Evolutionary conservation across 768 basidiomycete species (phyloP), one percentile per base, ranked within the genome.

Genomic region (Rhodosporidiobolus sp.): DNA sequence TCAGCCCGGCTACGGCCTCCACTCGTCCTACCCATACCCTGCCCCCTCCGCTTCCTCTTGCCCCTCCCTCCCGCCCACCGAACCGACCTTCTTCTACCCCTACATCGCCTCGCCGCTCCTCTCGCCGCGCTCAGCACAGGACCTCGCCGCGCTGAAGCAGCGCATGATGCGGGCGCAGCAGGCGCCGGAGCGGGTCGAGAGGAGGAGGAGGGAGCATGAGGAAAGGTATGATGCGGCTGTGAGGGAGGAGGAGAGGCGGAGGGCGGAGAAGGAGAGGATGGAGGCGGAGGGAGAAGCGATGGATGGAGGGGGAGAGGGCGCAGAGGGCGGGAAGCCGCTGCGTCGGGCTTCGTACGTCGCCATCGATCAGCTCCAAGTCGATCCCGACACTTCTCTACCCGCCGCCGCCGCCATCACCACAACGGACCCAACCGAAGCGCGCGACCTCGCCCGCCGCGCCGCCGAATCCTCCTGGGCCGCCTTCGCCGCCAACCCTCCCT

Each of bases 1-100:
- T 38, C 57, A 35, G 3, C 34, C 35, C 35, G 7, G 4, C 56
- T 43, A n/a, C n/a, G n/a, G 17, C 4, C 48, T 11, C 14, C 24
- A 32, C 14, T 34, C 26, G 16, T 52, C 50, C 34, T 22, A 34
- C 61, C 20, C 62, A 2, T 7, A 26, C 48, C 10, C 60, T 1
- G 5, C 19, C 50, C 20, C 30, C 2, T 20, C 48, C 32, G 7
- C 46, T 6, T 0, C 2, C 34, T 6, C n/a, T 6, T 32, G 10
- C 28, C 26, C 12, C 48, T 4, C 49, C 32, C 43, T 8, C 53
- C 63, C 14, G 5, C 45, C 28, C 54, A 26, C 24, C 63, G 38
- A 28, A 4, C 63, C 65, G 22, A 58, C 56, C 34, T 66, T 10
- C 34, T 66, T 35, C 63, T 65, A 46, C 65, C 65, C 65, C 24